Percentiles rank a stretch among this genome's conserved stretches.
phyloP scores from a whole-genome alignment of 139 green algal genomes.

The Ostreobium quekettii region DNA sequence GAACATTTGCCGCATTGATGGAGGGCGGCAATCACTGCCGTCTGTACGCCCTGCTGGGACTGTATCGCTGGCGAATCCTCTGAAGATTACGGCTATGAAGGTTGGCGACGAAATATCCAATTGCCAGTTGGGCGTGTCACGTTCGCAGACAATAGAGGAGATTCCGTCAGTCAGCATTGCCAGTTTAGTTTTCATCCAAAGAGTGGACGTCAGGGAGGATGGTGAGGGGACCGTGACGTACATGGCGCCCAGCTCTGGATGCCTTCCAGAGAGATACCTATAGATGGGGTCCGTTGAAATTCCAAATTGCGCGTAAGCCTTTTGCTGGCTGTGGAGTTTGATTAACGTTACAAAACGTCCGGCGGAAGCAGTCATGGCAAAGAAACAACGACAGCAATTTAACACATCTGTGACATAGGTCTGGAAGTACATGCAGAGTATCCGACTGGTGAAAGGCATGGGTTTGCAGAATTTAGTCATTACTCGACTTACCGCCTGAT shows the following conservation, averaged over 20 bases:
- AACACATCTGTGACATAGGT: too few relatives aligned
- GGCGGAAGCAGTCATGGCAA: too few relatives aligned
- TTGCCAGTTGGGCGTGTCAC: slow-evolving; percentile 74
- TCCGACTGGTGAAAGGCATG: too few relatives aligned
- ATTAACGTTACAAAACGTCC: too few relatives aligned
- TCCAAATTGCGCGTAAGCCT: not conserved
- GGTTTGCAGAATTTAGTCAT: too few relatives aligned
- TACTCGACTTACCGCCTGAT: too few relatives aligned
- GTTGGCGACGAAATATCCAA: slow-evolving; percentile 51
- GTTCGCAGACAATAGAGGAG: slow-evolving; percentile 52
- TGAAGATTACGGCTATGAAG: slow-evolving; percentile 40
- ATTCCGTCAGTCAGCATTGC: slow-evolving; percentile 63
- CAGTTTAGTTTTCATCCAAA: slow-evolving; percentile 73
- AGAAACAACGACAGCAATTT: too few relatives aligned
- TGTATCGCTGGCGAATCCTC: too few relatives aligned
- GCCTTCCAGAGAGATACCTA: slow-evolving; percentile 64
- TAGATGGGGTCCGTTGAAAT: slow-evolving; percentile 54
- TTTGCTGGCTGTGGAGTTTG: too few relatives aligned
- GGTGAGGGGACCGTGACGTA: slow-evolving; percentile 53
- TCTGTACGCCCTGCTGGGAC: too few relatives aligned
- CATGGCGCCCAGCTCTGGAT: slow-evolving; percentile 55
- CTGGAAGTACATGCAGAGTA: too few relatives aligned
- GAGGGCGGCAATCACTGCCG: slow-evolving; percentile 1
- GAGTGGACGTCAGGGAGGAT: slow-evolving; percentile 51
- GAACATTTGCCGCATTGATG: not conserved